phyloP scores from a whole-genome alignment of 176 grass and related monocot genomes.

The Zoysia pacifica region DNA sequence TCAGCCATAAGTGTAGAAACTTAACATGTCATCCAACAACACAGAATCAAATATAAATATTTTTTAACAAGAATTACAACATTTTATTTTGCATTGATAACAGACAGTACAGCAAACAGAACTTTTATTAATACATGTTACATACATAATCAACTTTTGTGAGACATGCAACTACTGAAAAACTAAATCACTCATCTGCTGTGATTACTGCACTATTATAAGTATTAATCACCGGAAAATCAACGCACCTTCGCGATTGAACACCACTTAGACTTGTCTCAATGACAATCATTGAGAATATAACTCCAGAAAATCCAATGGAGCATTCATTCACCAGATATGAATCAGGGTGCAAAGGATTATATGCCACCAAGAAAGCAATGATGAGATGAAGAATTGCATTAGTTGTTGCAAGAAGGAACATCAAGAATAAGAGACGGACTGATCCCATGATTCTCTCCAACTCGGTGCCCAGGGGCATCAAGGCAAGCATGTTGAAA shows the following conservation, averaged over 20 bases:
- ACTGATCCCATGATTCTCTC: slow-evolving; percentile 98
- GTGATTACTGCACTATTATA: background rate
- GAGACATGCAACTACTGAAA: background rate
- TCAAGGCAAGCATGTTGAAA: slow-evolving; percentile 95
- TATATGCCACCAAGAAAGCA: slow-evolving; percentile 70
- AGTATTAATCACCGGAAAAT: background rate
- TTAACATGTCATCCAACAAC: background rate
- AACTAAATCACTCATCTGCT: slow-evolving; percentile 15
- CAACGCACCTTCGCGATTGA: slow-evolving; percentile 74
- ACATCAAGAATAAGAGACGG: slow-evolving; percentile 81
- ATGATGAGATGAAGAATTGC: slow-evolving; percentile 82
- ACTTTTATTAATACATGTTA: background rate
- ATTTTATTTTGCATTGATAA: background rate
- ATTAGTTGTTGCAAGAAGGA: slow-evolving; percentile 88
- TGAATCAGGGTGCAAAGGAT: slow-evolving; percentile 52
- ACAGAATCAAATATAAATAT: slow-evolving; percentile 11
- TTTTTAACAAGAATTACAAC: background rate
- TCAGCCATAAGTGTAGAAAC: background rate
- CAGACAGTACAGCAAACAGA: background rate
- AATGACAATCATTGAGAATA: slow-evolving; percentile 99
- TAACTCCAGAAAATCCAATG: slow-evolving; percentile 94
- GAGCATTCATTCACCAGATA: slow-evolving; percentile 79
- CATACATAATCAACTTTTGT: background rate
- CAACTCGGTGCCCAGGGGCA: slow-evolving; percentile 80
- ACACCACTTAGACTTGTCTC: slow-evolving; percentile 89